A percentile compares a stretch with the other conserved stretches of the same genome.
phyloP scores from a whole-genome alignment of 192 early-diverging fungal species.

The Rhizophagus clarus region DNA sequence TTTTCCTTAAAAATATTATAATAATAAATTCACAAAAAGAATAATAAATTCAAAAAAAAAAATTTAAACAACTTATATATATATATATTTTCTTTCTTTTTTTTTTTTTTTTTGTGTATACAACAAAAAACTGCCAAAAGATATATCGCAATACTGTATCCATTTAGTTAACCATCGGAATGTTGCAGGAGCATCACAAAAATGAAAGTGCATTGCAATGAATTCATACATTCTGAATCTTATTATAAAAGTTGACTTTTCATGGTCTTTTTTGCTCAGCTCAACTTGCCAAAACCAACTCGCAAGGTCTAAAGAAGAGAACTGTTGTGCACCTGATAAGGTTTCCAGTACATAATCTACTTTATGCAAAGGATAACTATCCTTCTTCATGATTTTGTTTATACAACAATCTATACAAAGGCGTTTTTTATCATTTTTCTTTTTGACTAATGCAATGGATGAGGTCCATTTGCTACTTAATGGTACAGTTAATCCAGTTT shows the following conservation, averaged over 20 bases:
- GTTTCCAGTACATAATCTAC: slow-evolving; percentile 40
- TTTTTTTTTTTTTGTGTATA: too few relatives aligned
- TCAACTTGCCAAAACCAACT: slow-evolving; percentile 34
- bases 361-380: slow-evolving; percentile 44
- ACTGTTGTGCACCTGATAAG: neutral
- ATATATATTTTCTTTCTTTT: too few relatives aligned
- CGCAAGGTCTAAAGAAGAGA: slow-evolving; percentile 32
- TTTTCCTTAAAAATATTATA: too few relatives aligned
- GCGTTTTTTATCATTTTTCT: slow-evolving; percentile 43
- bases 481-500: neutral
- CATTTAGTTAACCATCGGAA: slow-evolving; percentile 37
- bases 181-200: slow-evolving; percentile 31
- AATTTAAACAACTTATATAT: too few relatives aligned
- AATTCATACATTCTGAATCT: slow-evolving; percentile 29
- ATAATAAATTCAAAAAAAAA: too few relatives aligned
- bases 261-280: neutral
- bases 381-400: slow-evolving; percentile 42
- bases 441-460: slow-evolving; percentile 44
- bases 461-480: slow-evolving; percentile 26
- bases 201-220: slow-evolving; percentile 33
- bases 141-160: neutral
- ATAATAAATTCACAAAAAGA: too few relatives aligned
- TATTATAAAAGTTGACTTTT: slow-evolving; percentile 36
- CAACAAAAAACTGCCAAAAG: neutral
- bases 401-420: slow-evolving; percentile 49